A percentile compares a stretch with the other conserved stretches of the same genome.
Evolutionary conservation across 2,329 filamentous ascomycete species (phyloP).

Genomic region (Neonectria magnoliae): DNA sequence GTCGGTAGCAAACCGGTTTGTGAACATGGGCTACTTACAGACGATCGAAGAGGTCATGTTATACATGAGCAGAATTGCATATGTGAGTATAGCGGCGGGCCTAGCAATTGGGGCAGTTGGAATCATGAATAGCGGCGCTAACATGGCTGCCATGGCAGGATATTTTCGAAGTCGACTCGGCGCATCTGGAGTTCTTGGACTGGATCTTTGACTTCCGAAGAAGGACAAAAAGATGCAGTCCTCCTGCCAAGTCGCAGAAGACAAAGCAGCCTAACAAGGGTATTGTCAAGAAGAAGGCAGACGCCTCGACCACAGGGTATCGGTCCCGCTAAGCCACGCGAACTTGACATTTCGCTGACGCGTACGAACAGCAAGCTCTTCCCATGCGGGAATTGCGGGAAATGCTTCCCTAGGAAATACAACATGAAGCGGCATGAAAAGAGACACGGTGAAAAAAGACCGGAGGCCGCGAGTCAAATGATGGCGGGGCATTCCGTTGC

Average conservation of each 20-base stretch:
- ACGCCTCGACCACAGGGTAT: background rate
- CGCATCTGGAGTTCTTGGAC: background rate
- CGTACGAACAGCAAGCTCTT: background rate
- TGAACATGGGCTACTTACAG: constrained; percentile 27
- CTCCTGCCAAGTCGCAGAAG: background rate
- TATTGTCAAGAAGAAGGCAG: background rate
- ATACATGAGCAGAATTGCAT: constrained; percentile 20
- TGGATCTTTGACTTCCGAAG: background rate
- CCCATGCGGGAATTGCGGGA: background rate
- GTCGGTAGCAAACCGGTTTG: constrained; percentile 15
- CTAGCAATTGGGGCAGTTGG: fast-evolving
- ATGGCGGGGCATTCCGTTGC: background rate
- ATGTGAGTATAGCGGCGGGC: constrained; percentile 13
- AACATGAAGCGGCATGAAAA: constrained; percentile 12
- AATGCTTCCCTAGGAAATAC: background rate
- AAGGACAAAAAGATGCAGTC: background rate
- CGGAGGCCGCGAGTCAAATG: background rate
- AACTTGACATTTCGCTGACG: background rate
- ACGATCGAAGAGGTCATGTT: constrained; percentile 9
- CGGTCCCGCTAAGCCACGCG: background rate
- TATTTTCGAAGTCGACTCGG: background rate
- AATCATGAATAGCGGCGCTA: background rate
- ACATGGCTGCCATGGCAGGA: background rate
- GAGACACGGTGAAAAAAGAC: background rate
- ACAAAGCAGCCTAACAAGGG: background rate